Percentiles rank a stretch among this genome's conserved stretches.
phyloP scores from a whole-genome alignment of 2,329 filamentous ascomycete species.

The Endoconidiophora laricicola region DNA sequence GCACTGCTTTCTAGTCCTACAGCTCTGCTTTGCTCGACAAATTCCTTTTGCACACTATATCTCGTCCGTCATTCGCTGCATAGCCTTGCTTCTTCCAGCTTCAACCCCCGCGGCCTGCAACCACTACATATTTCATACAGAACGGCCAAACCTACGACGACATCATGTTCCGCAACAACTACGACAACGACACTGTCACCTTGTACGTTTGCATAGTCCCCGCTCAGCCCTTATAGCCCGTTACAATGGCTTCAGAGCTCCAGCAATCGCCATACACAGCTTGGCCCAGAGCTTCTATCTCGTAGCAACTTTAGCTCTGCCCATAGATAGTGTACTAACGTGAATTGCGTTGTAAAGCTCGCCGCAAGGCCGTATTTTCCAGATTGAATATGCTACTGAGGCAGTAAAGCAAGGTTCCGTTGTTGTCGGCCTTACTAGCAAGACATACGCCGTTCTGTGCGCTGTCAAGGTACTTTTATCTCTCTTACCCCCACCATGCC shows the following conservation, averaged over 20 bases:
- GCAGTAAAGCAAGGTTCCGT: constrained; percentile 98
- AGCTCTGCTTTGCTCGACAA: background rate
- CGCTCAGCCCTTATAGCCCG: background rate
- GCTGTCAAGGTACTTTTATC: constrained; percentile 64
- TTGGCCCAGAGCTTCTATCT: too few species aligned
- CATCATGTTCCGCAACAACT: constrained; percentile 98
- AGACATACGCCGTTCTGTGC: constrained; percentile 90
- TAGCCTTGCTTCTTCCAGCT: background rate
- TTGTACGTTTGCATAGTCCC: constrained; percentile 51
- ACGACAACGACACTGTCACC: constrained; percentile 99
- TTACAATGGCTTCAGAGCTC: background rate
- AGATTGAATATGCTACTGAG: constrained; percentile 97
- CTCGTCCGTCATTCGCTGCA: background rate
- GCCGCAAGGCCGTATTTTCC: constrained; percentile 97
- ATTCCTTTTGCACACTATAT: background rate
- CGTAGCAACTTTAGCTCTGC: too few species aligned
- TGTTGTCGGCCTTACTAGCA: constrained; percentile 91
- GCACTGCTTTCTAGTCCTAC: background rate
- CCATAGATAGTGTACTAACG: constrained; percentile 5
- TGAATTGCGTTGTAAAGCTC: constrained; percentile 43
- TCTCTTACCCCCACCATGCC: background rate
- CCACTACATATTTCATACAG: background rate
- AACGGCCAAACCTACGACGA: constrained; percentile 5
- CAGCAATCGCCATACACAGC: background rate
- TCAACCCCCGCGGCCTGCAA: background rate